Conservation (phyloP, 306 rosid species). For the Vigna angularis region DNA sequence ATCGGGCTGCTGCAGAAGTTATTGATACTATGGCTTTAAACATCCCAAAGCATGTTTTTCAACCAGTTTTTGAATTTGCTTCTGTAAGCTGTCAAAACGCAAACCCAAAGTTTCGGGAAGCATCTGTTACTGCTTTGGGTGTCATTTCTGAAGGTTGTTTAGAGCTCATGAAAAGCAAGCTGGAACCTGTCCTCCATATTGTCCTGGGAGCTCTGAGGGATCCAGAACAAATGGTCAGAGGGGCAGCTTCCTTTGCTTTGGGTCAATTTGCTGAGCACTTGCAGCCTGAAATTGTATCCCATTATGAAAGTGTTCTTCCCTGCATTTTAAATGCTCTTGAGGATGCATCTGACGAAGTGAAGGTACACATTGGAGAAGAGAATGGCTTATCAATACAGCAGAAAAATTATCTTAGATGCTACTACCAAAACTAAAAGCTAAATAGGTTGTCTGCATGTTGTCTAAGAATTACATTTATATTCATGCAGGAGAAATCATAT, state of each 20-base stretch:
- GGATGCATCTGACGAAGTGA: constrained; percentile 93
- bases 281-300: constrained; percentile 95
- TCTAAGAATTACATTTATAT: constrained; percentile 40
- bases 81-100: constrained; percentile 85
- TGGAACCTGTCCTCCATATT: constrained; percentile 91
- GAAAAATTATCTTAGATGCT: constrained; percentile 33
- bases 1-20: constrained; percentile 98
- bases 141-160: constrained; percentile 97
- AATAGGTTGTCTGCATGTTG: constrained; percentile 21
- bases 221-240: constrained; percentile 97
- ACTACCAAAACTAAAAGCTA: constrained; percentile 1
- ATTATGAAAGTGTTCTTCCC: constrained; percentile 96
- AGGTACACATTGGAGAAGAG: constrained; percentile 62
- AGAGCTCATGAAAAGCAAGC: constrained; percentile 80
- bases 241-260: constrained; percentile 97
- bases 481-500: constrained; percentile 91
- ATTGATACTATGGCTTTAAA: constrained; percentile 96
- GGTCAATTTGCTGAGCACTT: constrained; percentile 98
- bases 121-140: constrained; percentile 94
- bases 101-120: constrained; percentile 96
- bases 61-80: constrained; percentile 84
- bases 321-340: constrained; percentile 94
- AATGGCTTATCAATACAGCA: constrained; percentile 30
- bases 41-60: constrained; percentile 83
- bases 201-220: constrained; percentile 93